phyloP scores from a whole-genome alignment of 2,329 filamentous ascomycete species.

The Coniochaeta prunicola region DNA sequence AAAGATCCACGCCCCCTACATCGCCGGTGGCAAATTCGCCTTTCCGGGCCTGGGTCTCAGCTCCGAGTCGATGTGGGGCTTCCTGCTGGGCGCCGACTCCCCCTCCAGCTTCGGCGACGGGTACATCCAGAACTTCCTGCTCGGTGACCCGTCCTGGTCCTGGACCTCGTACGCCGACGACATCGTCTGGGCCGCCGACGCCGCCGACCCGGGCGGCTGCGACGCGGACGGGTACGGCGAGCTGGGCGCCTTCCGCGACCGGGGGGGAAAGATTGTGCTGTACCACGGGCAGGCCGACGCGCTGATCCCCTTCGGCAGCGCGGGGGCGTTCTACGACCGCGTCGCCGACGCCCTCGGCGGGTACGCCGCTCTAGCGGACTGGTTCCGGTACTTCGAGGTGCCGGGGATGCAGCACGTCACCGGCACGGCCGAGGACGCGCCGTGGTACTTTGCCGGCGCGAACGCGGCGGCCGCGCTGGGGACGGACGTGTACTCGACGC shows the following conservation, averaged over 20 bases:
- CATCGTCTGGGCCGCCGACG: not conserved
- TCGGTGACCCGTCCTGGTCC: not conserved
- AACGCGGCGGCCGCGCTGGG: slow-evolving; percentile 19
- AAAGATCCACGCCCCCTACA: slow-evolving; percentile 7
- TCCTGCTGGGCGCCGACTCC: not conserved
- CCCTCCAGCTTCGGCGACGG: not conserved
- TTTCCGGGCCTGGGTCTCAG: slow-evolving; percentile 5
- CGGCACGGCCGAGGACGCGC: slow-evolving; percentile 24
- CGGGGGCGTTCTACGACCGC: slow-evolving; percentile 24
- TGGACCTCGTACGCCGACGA: not conserved
- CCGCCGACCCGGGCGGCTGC: not conserved
- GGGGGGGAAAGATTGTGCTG: slow-evolving; percentile 35
- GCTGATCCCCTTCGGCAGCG: slow-evolving; percentile 29
- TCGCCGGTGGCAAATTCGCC: not conserved
- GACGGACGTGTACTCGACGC: slow-evolving; percentile 24
- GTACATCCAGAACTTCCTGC: slow-evolving; percentile 1
- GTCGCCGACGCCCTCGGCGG: slow-evolving; percentile 32
- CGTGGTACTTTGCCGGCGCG: slow-evolving; percentile 30
- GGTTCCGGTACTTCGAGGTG: slow-evolving; percentile 46
- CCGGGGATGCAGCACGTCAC: slow-evolving; percentile 46
- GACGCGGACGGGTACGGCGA: slow-evolving; percentile 27
- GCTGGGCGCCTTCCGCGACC: slow-evolving; percentile 26
- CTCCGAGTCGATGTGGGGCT: not conserved
- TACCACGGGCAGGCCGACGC: slow-evolving; percentile 38
- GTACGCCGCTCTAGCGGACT: slow-evolving; percentile 28